A percentile compares a stretch with the other conserved stretches of the same genome.
These are phyloP conservation scores for Cercospora sesami DNA, from an alignment of 2,329 filamentous ascomycete species.

Conservation along the genomic window DNA sequence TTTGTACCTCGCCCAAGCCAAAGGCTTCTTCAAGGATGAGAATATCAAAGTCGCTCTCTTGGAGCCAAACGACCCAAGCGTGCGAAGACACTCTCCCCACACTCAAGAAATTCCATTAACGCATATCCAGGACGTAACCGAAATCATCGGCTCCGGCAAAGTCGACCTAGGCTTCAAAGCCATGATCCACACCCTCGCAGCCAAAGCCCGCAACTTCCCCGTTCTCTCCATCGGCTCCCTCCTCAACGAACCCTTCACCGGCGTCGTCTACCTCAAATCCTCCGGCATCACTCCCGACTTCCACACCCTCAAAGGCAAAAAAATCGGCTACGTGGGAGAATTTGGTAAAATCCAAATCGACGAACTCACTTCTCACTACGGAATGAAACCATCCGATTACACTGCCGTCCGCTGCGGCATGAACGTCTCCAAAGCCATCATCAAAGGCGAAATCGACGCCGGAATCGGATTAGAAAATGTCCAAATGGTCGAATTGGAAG, in stretches of 20 bases:
- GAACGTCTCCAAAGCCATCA: slow-evolving; percentile 77
- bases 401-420: slow-evolving; percentile 76
- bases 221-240: slow-evolving; percentile 72
- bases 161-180: slow-evolving; percentile 79
- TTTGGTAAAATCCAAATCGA: slow-evolving; percentile 72
- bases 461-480: slow-evolving; percentile 78
- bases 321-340: slow-evolving; percentile 76
- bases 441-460: slow-evolving; percentile 69
- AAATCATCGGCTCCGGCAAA: slow-evolving; percentile 75
- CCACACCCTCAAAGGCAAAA: slow-evolving; percentile 71
- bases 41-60: slow-evolving; percentile 75
- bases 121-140: slow-evolving; percentile 65
- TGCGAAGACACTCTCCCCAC: slow-evolving; percentile 40
- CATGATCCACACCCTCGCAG: slow-evolving; percentile 81
- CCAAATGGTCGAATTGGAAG: slow-evolving; percentile 78
- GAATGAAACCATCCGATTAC: slow-evolving; percentile 71
- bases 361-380: slow-evolving; percentile 75
- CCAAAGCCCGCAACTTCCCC: slow-evolving; percentile 73
- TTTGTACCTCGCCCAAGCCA: slow-evolving; percentile 73
- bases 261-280: slow-evolving; percentile 72
- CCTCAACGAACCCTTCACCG: slow-evolving; percentile 77
- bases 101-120: slow-evolving; percentile 6
- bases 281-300: slow-evolving; percentile 76
- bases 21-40: slow-evolving; percentile 73
- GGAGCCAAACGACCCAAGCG: slow-evolving; percentile 74